Conservation (phyloP, 1,284 basidiomycete species). For the Heliocybe sulcata region DNA sequence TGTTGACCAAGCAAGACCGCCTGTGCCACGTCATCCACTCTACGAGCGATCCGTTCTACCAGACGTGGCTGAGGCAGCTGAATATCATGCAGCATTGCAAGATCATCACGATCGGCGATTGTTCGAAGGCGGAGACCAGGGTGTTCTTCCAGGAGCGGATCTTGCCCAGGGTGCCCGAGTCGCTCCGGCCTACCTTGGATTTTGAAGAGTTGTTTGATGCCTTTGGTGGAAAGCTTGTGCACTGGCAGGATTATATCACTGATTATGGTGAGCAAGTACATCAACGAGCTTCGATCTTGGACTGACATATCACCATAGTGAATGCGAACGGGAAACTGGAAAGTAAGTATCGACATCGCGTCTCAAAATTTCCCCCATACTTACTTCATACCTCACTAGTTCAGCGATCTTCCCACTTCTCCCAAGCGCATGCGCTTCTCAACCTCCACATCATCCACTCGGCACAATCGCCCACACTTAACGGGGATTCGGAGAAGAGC, state of each 20-base stretch:
- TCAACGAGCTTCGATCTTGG: conserved; percentile 1
- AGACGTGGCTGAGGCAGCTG: conserved; percentile 70
- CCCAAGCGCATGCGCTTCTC: conserved; percentile 67
- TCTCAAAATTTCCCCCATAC: neutral
- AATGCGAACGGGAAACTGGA: conserved; percentile 27
- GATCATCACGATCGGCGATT: conserved; percentile 76
- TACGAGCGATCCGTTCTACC: conserved; percentile 79
- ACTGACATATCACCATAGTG: conserved; percentile 14
- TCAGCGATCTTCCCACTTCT: conserved; percentile 67
- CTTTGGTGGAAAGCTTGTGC: conserved; percentile 76
- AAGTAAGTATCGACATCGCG: conserved; percentile 25
- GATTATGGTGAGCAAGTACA: conserved; percentile 48
- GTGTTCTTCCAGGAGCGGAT: conserved; percentile 58
- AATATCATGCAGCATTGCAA: conserved; percentile 79
- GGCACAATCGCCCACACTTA: conserved; percentile 38
- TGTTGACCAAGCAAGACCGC: conserved; percentile 78
- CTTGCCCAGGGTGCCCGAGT: conserved; percentile 54
- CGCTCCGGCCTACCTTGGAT: conserved; percentile 40
- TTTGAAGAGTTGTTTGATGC: conserved; percentile 71
- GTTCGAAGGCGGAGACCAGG: conserved; percentile 60
- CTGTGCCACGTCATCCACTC: conserved; percentile 80
- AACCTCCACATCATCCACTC: conserved; percentile 74
- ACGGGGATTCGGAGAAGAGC: conserved; percentile 9
- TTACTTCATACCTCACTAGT: conserved; percentile 30
- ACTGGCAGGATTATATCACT: conserved; percentile 71